A percentile compares a stretch with the other conserved stretches of the same genome.
Conservation (phyloP, 441 rosid genomes). For the Sinapis alba region DNA sequence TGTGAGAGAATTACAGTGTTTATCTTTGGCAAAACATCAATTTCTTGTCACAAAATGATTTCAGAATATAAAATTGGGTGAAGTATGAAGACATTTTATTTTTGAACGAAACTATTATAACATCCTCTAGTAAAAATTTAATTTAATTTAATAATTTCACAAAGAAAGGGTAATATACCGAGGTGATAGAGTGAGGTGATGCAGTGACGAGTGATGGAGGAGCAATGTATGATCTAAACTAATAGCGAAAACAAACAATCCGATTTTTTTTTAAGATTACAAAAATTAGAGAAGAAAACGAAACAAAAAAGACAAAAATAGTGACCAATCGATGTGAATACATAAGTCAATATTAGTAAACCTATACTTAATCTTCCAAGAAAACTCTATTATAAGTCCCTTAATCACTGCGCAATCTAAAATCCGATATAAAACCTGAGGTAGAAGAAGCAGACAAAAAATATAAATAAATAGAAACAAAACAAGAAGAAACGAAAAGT, state of each 20-base stretch:
- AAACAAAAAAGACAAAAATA: background rate
- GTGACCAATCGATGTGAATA: conserved; percentile 19
- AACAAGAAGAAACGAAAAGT: conserved; percentile 34
- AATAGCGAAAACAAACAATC: background rate
- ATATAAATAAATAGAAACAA: background rate
- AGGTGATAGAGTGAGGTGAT: background rate
- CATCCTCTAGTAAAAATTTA: background rate
- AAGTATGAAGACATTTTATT: too few relatives aligned
- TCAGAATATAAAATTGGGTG: too few relatives aligned
- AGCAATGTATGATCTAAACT: conserved; percentile 21
- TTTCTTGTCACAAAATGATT: too few relatives aligned
- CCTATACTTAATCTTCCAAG: conserved; percentile 37
- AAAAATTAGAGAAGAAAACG: conserved; percentile 8
- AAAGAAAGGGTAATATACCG: too few relatives aligned
- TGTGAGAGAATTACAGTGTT: too few relatives aligned
- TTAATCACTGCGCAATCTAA: background rate
- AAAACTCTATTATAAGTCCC: conserved; percentile 26
- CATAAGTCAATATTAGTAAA: conserved; percentile 35
- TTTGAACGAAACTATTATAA: too few relatives aligned
- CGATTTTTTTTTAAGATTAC: conserved; percentile 13
- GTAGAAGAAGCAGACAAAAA: background rate
- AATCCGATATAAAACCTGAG: conserved; percentile 20
- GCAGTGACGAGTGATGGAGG: background rate
- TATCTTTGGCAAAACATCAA: too few relatives aligned
- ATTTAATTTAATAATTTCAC: too few relatives aligned